Conservation (phyloP, 805 yeast species). For the Ogataea henricii region DNA sequence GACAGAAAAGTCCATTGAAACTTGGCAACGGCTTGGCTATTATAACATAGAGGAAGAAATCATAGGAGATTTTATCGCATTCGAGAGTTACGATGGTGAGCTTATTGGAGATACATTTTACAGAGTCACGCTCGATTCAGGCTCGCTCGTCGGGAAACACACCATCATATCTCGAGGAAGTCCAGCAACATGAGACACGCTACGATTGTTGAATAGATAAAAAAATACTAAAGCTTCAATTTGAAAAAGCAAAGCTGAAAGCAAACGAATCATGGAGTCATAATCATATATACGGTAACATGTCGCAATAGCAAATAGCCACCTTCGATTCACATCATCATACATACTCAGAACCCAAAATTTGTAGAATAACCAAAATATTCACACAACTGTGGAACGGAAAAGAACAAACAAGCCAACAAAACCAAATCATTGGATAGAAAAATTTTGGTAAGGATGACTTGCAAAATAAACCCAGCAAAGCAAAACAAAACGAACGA, state of each 20-base stretch:
- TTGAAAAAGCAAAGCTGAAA: not conserved
- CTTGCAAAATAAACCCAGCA: not conserved
- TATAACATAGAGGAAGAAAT: too few species aligned
- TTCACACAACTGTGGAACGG: not conserved
- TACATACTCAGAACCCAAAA: constrained; percentile 5
- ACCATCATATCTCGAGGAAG: too few species aligned
- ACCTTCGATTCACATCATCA: constrained; percentile 4
- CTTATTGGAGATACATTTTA: too few species aligned
- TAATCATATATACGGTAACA: not conserved
- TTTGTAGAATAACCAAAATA: constrained; percentile 7
- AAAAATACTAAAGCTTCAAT: not conserved
- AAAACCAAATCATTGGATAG: not conserved
- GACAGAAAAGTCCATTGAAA: too few species aligned
- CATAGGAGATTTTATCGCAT: too few species aligned
- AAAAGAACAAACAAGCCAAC: not conserved
- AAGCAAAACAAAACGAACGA: constrained; percentile 1
- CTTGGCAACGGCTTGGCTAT: too few species aligned
- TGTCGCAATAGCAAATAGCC: not conserved
- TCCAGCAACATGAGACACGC: too few species aligned
- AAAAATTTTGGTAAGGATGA: not conserved
- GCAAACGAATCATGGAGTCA: constrained; percentile 1
- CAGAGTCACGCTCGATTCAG: too few species aligned
- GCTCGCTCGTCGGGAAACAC: too few species aligned
- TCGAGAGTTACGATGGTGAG: too few species aligned
- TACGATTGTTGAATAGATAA: not conserved